phyloP scores from a whole-genome alignment of 768 basidiomycete species.

The Lentinula edodes region DNA sequence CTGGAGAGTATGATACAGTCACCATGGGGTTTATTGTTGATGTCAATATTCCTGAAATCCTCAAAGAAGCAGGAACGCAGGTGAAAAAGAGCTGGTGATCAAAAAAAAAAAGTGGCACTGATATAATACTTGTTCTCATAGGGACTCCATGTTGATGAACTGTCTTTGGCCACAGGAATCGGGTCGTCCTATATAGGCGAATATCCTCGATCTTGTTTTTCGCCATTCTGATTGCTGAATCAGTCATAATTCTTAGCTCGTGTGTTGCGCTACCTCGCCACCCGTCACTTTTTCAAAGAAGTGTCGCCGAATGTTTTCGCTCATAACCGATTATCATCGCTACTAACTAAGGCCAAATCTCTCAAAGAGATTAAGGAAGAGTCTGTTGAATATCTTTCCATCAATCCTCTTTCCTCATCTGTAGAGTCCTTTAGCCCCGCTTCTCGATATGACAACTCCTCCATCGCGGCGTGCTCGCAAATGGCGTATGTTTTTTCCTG shows the following conservation, averaged over 20 bases:
- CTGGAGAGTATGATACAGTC: conserved; percentile 13
- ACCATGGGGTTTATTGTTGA: conserved; percentile 20
- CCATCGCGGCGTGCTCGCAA: conserved; percentile 6
- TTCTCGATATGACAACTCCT: conserved; percentile 13
- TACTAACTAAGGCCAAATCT: conserved; percentile 19
- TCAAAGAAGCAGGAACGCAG: conserved; percentile 25
- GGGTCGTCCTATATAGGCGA: conserved; percentile 22
- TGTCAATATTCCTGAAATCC: conserved; percentile 27
- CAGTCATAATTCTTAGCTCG: conserved; percentile 11
- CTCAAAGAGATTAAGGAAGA: conserved; percentile 11
- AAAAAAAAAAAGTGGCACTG: not conserved
- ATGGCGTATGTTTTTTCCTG: not conserved
- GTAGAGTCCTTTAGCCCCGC: conserved; percentile 11
- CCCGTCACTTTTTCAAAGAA: conserved; percentile 23
- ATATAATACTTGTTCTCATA: conserved; percentile 6
- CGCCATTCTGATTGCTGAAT: not conserved
- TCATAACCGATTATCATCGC: conserved; percentile 19
- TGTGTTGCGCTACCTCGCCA: conserved; percentile 22
- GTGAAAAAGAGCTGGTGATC: not conserved
- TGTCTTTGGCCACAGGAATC: conserved; percentile 21
- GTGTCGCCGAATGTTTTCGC: conserved; percentile 20
- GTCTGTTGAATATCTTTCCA: conserved; percentile 7
- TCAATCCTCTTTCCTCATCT: not conserved
- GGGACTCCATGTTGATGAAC: conserved; percentile 29
- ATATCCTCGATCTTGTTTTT: not conserved